phyloP scores from a whole-genome alignment of 2,329 filamentous ascomycete species.

The Pseudogymnoascus destructans region DNA sequence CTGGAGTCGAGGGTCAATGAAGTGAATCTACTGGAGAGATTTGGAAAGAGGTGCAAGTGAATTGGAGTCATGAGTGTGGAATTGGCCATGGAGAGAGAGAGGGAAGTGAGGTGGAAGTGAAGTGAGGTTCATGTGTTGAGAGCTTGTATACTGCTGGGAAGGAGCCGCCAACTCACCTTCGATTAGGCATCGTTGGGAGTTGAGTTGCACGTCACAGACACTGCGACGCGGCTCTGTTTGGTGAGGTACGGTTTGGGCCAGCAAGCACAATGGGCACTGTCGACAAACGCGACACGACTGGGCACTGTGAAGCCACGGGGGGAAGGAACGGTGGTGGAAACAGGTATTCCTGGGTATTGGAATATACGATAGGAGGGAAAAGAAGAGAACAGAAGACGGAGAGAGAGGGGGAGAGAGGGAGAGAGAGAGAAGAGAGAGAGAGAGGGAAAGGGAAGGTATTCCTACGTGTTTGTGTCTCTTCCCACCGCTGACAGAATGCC shows the following conservation, averaged over 20 bases:
- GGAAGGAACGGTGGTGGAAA: background rate
- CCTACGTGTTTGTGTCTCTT: constrained; percentile 2
- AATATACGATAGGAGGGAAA: background rate
- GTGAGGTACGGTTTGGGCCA: background rate
- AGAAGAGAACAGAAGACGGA: background rate
- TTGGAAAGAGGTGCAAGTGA: background rate
- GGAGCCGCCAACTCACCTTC: constrained; percentile 7
- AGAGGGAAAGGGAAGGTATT: background rate
- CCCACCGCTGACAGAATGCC: background rate
- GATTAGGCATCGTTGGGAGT: constrained; percentile 5
- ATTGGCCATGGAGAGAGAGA: background rate
- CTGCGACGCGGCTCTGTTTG: constrained; percentile 5
- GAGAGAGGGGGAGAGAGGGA: background rate
- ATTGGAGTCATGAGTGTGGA: background rate
- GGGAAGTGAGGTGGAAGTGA: background rate
- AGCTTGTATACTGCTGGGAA: background rate
- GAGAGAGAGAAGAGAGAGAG: background rate
- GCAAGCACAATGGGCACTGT: constrained; percentile 1
- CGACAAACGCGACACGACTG: background rate
- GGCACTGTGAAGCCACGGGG: background rate
- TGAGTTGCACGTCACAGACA: constrained; percentile 6
- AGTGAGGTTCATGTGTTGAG: background rate
- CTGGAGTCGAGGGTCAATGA: background rate
- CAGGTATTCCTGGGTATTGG: background rate
- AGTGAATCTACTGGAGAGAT: background rate